Evolutionary conservation across 345 rosid species (phyloP), one percentile per base, ranked within the genome.

Genomic region (Anastatica hierochuntica): DNA sequence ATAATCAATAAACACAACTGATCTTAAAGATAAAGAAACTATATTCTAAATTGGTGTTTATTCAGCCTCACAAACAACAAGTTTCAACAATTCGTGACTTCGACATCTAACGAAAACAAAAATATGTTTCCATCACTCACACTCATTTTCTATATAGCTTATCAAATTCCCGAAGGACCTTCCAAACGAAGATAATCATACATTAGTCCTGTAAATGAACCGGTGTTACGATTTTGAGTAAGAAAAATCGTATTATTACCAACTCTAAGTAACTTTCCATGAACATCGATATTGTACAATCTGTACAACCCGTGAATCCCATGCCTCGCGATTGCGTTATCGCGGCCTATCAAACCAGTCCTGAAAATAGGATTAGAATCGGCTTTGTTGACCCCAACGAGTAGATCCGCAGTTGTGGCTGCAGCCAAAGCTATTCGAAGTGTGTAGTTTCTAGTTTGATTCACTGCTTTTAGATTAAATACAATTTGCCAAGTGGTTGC

Each of bases 131-230:
- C 8, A 41, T 20, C 18, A 17, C 15, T 13, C 19, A 27, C 42
- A 17, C 12, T 7, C 4, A 24, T 21, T 17, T 16, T 34, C 3
- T 16, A 12, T 1, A 29, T 11, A 30, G 11, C 10, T 12, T 56
- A 34, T 12, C 21, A 39, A 41, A 21, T 8, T 39, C 33, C 9
- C 0, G 51, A 14, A 56, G 94, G 88, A 4, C 74, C 78, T 77
- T 92, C 96, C 8, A 85, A 63, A 10, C 95, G 86, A 69, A 88
- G 76, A 40, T 92, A 85, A 53, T 88, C 96, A 59, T 88, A 85
- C 95, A 88, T 83, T 26, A 85, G 58, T 27, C 94, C 88, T 7
- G 66, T 30, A 46, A 79, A 78, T 2, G 70, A 56, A 47, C 42
- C 15, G 6, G 0, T 7, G 18, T 39, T 14, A 69, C 49, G 68